These are phyloP conservation scores for Ambrosiella cleistominuta DNA, from an alignment of 2,329 filamentous ascomycete genomes.

Conservation along the genomic window DNA sequence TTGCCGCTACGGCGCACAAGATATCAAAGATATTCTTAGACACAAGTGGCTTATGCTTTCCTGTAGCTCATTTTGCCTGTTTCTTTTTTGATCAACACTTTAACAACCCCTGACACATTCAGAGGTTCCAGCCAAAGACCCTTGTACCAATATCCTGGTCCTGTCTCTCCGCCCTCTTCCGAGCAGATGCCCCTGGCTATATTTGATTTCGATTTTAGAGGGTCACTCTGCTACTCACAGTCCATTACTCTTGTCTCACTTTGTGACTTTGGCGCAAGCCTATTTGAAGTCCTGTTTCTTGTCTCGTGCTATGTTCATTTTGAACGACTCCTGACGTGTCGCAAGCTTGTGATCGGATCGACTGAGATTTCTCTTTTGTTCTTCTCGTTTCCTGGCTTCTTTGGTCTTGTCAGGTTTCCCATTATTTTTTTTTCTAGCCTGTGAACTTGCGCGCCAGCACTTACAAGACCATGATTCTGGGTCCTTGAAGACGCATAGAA, in stretches of 20 bases:
- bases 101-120: neutral
- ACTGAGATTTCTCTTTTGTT: slow-evolving; percentile 6
- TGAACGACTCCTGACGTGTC: slow-evolving; percentile 11
- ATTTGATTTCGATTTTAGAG: slow-evolving; percentile 5
- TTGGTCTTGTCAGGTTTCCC: slow-evolving; percentile 1
- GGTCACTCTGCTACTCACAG: neutral
- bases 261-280: slow-evolving; percentile 1
- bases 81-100: neutral
- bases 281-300: neutral
- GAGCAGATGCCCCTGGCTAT: slow-evolving; percentile 5
- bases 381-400: neutral
- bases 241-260: slow-evolving; percentile 4
- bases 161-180: slow-evolving; percentile 6
- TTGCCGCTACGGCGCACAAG: neutral
- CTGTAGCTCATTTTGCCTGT: neutral
- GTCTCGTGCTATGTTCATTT: slow-evolving; percentile 4
- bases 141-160: neutral
- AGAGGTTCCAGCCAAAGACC: neutral
- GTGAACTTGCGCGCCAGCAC: neutral
- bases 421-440: neutral
- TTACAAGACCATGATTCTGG: neutral
- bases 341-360: slow-evolving; percentile 8
- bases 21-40: neutral
- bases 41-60: neutral
- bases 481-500: neutral